phyloP scores from a whole-genome alignment of 176 grass and related monocot species.

The Bolboschoenus planiculmis region DNA sequence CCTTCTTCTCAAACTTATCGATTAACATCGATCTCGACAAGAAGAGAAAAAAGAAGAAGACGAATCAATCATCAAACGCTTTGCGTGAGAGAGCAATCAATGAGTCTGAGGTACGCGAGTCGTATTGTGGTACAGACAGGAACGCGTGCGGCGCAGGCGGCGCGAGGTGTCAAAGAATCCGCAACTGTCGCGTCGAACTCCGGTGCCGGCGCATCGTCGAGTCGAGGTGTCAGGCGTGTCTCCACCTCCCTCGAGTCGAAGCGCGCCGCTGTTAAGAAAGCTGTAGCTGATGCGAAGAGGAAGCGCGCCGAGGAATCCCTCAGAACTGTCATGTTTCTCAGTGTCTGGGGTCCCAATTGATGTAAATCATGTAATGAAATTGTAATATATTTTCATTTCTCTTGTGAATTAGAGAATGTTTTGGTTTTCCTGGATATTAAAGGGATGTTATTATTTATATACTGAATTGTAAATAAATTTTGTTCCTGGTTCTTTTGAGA shows the following conservation, averaged over 20 bases:
- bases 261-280: neutral
- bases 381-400: neutral
- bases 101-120: slow-evolving; percentile 64
- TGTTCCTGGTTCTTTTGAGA: too few relatives aligned
- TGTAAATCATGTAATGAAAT: neutral
- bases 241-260: slow-evolving; percentile 40
- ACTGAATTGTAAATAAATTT: too few relatives aligned
- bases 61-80: neutral
- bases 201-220: slow-evolving; percentile 3
- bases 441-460: neutral
- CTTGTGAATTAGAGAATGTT: neutral
- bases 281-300: slow-evolving; percentile 45
- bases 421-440: neutral
- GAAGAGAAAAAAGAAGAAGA: neutral
- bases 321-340: slow-evolving; percentile 80
- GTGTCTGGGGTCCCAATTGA: slow-evolving; percentile 62
- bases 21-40: neutral
- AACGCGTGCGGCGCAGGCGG: slow-evolving; percentile 39
- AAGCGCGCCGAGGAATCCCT: slow-evolving; percentile 47
- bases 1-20: neutral
- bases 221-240: slow-evolving; percentile 24
- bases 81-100: neutral
- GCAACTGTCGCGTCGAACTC: slow-evolving; percentile 28
- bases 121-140: slow-evolving; percentile 29
- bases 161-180: slow-evolving; percentile 52